These are phyloP conservation scores for Talaromyces atroroseus DNA, from an alignment of 2,329 filamentous ascomycete genomes.

Conservation along the genomic window DNA sequence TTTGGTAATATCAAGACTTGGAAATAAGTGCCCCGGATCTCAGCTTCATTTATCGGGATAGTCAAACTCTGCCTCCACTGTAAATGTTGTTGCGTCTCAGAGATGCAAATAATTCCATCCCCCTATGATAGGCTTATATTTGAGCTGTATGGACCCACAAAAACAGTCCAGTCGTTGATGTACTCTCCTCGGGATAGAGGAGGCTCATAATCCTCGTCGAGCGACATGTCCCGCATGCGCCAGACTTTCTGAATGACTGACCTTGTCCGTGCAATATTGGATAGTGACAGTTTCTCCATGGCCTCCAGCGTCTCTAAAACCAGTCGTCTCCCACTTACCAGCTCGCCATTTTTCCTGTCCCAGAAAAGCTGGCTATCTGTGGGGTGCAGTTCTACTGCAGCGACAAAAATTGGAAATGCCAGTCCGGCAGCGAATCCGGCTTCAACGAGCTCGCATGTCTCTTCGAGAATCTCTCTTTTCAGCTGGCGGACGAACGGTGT, in stretches of 20 bases:
- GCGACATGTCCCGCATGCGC: slow-evolving; percentile 39
- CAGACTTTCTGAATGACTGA: slow-evolving; percentile 46
- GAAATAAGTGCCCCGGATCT: too few species aligned
- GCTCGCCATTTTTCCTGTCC: slow-evolving; percentile 16
- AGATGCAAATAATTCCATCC: background rate
- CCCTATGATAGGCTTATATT: slow-evolving; percentile 39
- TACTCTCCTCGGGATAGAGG: slow-evolving; percentile 8
- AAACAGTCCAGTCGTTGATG: slow-evolving; percentile 40
- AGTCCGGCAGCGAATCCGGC: slow-evolving; percentile 30
- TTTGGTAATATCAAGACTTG: too few species aligned
- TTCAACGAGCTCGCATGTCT: slow-evolving; percentile 30
- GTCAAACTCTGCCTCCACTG: background rate
- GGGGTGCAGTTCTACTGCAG: slow-evolving; percentile 39
- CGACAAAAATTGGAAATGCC: slow-evolving; percentile 42
- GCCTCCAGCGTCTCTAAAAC: slow-evolving; percentile 37
- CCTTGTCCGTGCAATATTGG: slow-evolving; percentile 42
- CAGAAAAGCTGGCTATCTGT: slow-evolving; percentile 33
- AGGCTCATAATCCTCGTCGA: slow-evolving; percentile 16
- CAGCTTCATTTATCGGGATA: background rate
- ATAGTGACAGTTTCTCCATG: slow-evolving; percentile 38
- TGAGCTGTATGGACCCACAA: slow-evolving; percentile 38
- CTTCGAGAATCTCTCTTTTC: slow-evolving; percentile 32
- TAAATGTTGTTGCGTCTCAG: background rate
- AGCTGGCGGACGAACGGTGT: slow-evolving; percentile 30
- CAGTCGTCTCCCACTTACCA: slow-evolving; percentile 32